Percentiles rank a stretch among this genome's conserved stretches.
Conservation (phyloP, 768 basidiomycete genomes). For the Phylloporus arenicola region DNA sequence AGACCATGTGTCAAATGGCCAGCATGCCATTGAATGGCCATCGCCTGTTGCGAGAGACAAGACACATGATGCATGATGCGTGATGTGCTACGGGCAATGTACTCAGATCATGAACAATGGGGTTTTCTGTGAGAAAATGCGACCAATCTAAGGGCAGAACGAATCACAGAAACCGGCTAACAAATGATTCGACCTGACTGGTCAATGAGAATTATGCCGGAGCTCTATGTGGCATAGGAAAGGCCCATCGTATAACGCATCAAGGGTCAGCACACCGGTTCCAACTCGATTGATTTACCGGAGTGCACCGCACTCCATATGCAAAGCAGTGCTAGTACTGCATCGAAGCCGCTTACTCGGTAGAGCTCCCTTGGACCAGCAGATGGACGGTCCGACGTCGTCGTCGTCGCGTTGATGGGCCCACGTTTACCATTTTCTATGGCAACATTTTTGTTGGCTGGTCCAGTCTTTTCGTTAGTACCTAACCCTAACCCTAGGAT, state of each 20-base stretch:
- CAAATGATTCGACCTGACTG: constrained; percentile 1
- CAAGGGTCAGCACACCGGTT: constrained; percentile 10
- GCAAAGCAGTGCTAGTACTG: constrained; percentile 6
- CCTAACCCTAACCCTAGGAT: constrained; percentile 20
- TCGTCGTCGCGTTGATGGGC: background rate
- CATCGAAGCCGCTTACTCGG: background rate
- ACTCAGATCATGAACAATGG: background rate
- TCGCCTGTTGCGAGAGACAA: background rate
- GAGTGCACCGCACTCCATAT: background rate
- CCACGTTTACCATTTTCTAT: background rate
- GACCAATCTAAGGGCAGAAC: no score
- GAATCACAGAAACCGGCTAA: constrained; percentile 11
- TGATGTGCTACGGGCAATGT: background rate
- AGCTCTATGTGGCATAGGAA: background rate
- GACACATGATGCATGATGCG: no score
- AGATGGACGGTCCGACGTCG: background rate
- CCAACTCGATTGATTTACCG: background rate
- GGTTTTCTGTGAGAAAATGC: no score
- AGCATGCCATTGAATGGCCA: no score
- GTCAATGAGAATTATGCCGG: background rate
- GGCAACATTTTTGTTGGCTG: constrained; percentile 5
- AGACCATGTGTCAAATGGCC: no score
- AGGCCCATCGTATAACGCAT: background rate
- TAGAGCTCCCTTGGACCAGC: background rate
- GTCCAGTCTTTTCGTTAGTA: background rate